Conservation (phyloP, 768 basidiomycete genomes). For the Cystobasidium onofrii region DNA sequence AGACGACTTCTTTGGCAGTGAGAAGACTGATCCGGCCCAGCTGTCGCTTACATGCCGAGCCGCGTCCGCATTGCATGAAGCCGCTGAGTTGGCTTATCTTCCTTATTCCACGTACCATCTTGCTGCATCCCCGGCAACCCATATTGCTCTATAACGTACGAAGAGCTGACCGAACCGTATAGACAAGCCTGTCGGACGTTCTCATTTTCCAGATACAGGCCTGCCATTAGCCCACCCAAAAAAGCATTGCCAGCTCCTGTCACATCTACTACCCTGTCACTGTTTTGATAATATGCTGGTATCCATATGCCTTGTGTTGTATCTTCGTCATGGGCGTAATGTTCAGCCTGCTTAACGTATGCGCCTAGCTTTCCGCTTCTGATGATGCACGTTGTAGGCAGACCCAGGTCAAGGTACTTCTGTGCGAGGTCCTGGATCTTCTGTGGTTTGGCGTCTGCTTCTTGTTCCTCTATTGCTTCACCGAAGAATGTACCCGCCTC, state of each 20-base stretch:
- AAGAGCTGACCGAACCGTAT: constrained; percentile 12
- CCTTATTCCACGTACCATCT: constrained; percentile 14
- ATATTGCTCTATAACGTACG: constrained; percentile 20
- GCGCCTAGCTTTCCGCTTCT: constrained; percentile 62
- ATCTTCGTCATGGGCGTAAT: neutral
- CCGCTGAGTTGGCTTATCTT: constrained; percentile 3
- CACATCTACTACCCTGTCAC: constrained; percentile 8
- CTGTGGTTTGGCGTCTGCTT: constrained; percentile 8
- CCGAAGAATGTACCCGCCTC: constrained; percentile 63
- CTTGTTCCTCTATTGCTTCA: constrained; percentile 53
- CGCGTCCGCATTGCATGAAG: constrained; percentile 4
- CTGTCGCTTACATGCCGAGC: neutral
- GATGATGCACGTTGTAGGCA: constrained; percentile 54
- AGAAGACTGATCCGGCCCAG: too few species aligned
- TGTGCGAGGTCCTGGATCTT: constrained; percentile 47
- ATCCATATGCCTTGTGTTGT: constrained; percentile 1
- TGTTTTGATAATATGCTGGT: neutral
- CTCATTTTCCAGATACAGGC: neutral
- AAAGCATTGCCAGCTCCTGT: constrained; percentile 29
- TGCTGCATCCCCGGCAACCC: neutral
- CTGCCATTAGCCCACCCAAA: constrained; percentile 22
- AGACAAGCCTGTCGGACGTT: constrained; percentile 12
- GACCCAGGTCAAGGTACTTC: constrained; percentile 35
- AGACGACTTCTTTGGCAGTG: too few species aligned
- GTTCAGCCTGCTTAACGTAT: constrained; percentile 11